Conservation (phyloP, 1,139 yeast genomes). For the Geotrichum bryndzae region DNA sequence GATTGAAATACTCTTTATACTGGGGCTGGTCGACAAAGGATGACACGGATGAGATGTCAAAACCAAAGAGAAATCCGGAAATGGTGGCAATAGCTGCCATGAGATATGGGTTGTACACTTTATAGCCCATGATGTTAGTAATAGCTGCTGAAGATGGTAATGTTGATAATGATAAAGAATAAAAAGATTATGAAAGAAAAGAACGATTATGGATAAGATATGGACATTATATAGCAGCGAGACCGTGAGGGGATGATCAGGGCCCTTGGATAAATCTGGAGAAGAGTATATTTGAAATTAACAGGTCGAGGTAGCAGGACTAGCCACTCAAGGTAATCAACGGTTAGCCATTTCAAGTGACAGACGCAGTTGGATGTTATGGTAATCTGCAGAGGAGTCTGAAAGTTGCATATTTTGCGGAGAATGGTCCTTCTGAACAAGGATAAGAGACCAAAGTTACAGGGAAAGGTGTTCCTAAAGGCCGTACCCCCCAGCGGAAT, state of each 20-base stretch:
- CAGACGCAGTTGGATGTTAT: background rate
- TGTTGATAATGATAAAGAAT: background rate
- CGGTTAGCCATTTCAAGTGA: background rate
- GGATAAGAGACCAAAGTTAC: background rate
- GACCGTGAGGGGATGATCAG: background rate
- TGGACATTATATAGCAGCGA: background rate
- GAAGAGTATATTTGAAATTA: background rate
- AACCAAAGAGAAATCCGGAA: conserved; percentile 95
- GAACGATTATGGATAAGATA: background rate
- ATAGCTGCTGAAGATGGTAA: background rate
- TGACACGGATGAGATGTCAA: conserved; percentile 87
- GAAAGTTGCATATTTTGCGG: background rate
- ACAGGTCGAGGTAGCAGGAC: background rate
- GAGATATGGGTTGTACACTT: conserved; percentile 36
- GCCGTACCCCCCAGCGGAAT: background rate
- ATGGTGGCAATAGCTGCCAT: conserved; percentile 57
- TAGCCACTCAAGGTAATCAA: background rate
- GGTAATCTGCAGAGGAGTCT: background rate
- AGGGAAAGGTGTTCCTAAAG: background rate
- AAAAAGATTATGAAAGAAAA: background rate
- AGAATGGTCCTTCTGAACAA: background rate
- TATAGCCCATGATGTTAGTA: conserved; percentile 19
- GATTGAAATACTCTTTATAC: conserved; percentile 39
- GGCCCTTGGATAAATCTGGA: background rate
- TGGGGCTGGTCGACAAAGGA: conserved; percentile 75